phyloP scores from a whole-genome alignment of 2,329 filamentous ascomycete species.

The Tolypocladium capitatum region DNA sequence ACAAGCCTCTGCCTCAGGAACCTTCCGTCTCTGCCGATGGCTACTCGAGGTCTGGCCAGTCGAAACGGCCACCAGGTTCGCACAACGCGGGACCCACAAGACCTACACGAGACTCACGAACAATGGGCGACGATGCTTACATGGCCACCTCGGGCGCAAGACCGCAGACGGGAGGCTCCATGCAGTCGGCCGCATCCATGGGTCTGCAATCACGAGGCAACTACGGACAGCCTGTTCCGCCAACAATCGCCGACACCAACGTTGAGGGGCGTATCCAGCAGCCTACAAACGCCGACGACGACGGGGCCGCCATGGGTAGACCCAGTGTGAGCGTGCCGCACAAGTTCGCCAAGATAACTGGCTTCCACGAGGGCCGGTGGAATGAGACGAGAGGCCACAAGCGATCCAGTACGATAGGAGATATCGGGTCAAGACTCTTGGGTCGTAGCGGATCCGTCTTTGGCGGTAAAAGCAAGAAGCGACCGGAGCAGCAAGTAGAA shows the following conservation, averaged over 20 bases:
- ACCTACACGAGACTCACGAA: slow-evolving; percentile 21
- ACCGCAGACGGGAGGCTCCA: slow-evolving; percentile 71
- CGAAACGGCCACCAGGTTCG: slow-evolving; percentile 34
- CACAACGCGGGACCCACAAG: slow-evolving; percentile 20
- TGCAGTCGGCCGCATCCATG: slow-evolving; percentile 56
- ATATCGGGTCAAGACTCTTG: slow-evolving; percentile 72
- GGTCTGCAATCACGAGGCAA: slow-evolving; percentile 47
- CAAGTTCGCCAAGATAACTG: slow-evolving; percentile 45
- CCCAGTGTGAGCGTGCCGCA: slow-evolving; percentile 44
- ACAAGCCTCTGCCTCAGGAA: slow-evolving; percentile 49
- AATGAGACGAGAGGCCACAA: slow-evolving; percentile 44
- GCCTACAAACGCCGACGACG: slow-evolving; percentile 47
- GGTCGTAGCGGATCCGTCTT: slow-evolving; percentile 74
- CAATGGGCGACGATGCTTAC: slow-evolving; percentile 26
- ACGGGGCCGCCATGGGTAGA: slow-evolving; percentile 53
- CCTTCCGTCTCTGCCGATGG: slow-evolving; percentile 33
- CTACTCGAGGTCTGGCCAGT: slow-evolving; percentile 22
- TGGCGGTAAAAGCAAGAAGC: slow-evolving; percentile 44
- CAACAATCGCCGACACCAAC: slow-evolving; percentile 77
- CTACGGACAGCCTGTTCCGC: slow-evolving; percentile 80
- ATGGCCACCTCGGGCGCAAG: slow-evolving; percentile 36
- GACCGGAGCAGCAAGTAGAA: slow-evolving; percentile 37
- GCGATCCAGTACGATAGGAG: slow-evolving; percentile 64
- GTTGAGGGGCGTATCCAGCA: slow-evolving; percentile 84
- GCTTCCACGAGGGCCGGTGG: slow-evolving; percentile 40